These are phyloP conservation scores for Cyclospora cayetanensis DNA, from an alignment of 169 alveolate species.

Conservation along the genomic window DNA sequence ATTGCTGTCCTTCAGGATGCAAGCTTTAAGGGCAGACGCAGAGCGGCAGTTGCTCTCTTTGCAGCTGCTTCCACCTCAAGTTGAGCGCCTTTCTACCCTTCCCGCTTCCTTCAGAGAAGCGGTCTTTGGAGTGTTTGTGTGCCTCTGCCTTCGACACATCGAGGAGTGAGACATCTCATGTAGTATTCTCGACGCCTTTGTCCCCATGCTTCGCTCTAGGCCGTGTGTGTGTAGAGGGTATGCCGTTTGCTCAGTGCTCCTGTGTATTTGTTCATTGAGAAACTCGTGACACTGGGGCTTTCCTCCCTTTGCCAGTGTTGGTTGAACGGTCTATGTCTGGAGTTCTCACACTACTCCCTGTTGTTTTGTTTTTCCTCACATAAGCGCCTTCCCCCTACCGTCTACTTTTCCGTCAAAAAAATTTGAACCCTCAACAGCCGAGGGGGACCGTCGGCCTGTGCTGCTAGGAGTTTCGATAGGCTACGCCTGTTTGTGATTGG, in stretches of 20 bases:
- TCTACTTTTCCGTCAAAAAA: no score
- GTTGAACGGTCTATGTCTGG: not conserved
- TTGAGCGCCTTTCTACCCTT: conserved; percentile 34
- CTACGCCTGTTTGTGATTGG: not conserved
- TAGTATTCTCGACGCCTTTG: not conserved
- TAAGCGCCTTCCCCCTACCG: not conserved
- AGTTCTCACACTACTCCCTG: not conserved
- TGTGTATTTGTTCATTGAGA: not conserved
- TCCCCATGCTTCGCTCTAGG: not conserved
- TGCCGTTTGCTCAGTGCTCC: no score
- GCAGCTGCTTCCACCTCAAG: conserved; percentile 51
- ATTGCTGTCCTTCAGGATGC: conserved; percentile 59
- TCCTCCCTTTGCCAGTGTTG: not conserved
- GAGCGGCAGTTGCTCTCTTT: conserved; percentile 59
- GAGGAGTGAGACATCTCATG: not conserved
- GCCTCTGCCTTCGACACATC: conserved; percentile 62
- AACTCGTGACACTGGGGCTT: not conserved
- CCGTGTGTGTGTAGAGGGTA: no score
- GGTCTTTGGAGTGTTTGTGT: conserved; percentile 56
- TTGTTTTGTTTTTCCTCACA: not conserved
- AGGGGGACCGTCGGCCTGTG: not conserved
- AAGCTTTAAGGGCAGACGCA: conserved; percentile 9
- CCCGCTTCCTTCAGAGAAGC: conserved; percentile 37
- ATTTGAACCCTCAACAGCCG: not conserved
- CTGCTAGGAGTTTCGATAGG: not conserved